phyloP scores from a whole-genome alignment of 2,329 filamentous ascomycete species.

The Verticillium isaacii region DNA sequence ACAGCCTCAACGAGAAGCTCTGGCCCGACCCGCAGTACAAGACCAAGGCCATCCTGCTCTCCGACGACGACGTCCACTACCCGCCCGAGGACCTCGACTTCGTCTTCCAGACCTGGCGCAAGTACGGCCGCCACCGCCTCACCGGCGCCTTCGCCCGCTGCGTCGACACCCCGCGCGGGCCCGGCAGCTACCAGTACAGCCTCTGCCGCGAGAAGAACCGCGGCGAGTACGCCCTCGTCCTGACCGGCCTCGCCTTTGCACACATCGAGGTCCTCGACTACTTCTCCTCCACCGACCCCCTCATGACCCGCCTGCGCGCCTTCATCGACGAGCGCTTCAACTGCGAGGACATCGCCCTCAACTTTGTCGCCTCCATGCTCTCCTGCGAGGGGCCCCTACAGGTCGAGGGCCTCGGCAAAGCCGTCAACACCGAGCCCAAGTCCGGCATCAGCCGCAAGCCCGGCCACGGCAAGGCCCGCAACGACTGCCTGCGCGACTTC shows the following conservation, averaged over 20 bases:
- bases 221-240: slow-evolving; percentile 27
- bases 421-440: slow-evolving; percentile 23
- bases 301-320: slow-evolving; percentile 23
- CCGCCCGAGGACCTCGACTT: slow-evolving; percentile 32
- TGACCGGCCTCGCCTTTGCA: slow-evolving; percentile 31
- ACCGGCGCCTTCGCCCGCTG: slow-evolving; percentile 31
- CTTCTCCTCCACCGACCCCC: slow-evolving; percentile 27
- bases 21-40: slow-evolving; percentile 28
- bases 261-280: slow-evolving; percentile 32
- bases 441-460: slow-evolving; percentile 26
- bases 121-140: slow-evolving; percentile 28
- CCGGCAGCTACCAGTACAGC: slow-evolving; percentile 23
- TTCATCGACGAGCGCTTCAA: slow-evolving; percentile 33
- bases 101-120: slow-evolving; percentile 33
- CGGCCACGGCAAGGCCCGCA: slow-evolving; percentile 26
- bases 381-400: slow-evolving; percentile 28
- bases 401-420: slow-evolving; percentile 24
- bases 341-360: slow-evolving; percentile 36
- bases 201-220: slow-evolving; percentile 22
- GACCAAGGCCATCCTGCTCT: slow-evolving; percentile 32
- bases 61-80: slow-evolving; percentile 37
- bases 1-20: slow-evolving; percentile 33
- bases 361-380: slow-evolving; percentile 27
- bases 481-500: slow-evolving; percentile 28
- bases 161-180: slow-evolving; percentile 15